Evolutionary conservation across 208 protist genomes (phyloP).

Genomic region (Sergeia podlipaevii): DNA sequence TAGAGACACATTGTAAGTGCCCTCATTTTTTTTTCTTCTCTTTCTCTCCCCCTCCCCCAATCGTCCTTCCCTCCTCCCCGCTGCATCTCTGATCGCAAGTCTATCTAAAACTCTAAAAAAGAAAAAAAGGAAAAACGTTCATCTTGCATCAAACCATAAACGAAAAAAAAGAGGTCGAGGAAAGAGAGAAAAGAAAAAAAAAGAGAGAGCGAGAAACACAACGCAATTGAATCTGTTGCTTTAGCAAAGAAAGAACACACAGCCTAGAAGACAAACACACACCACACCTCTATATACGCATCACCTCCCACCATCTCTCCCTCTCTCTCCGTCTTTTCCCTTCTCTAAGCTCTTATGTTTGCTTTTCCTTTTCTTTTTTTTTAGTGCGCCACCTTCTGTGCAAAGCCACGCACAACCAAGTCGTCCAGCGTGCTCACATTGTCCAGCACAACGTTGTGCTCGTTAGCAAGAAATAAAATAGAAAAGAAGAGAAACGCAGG

Average conservation of each 20-base stretch:
- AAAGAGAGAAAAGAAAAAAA: conserved; percentile 13
- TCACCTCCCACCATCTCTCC: too few species aligned
- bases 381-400: conserved; percentile 10
- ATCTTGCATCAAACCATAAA: background rate
- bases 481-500: conserved; percentile 92
- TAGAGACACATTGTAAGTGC: too few species aligned
- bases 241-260: background rate
- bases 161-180: background rate
- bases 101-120: background rate
- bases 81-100: too few species aligned
- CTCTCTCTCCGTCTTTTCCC: too few species aligned
- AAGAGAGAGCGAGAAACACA: conserved; percentile 13
- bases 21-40: too few species aligned
- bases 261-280: background rate
- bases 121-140: conserved; percentile 7
- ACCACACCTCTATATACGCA: too few species aligned
- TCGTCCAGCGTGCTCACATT: conserved; percentile 64
- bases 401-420: conserved; percentile 51
- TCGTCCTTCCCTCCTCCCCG: too few species aligned
- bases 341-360: too few species aligned
- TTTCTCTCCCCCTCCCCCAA: too few species aligned
- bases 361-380: conserved; percentile 15
- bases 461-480: conserved; percentile 86
- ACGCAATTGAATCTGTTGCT: conserved; percentile 1
- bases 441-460: conserved; percentile 79